Conservation (phyloP, 2,329 filamentous ascomycete genomes). For the Phyllosticta capitalensis region DNA sequence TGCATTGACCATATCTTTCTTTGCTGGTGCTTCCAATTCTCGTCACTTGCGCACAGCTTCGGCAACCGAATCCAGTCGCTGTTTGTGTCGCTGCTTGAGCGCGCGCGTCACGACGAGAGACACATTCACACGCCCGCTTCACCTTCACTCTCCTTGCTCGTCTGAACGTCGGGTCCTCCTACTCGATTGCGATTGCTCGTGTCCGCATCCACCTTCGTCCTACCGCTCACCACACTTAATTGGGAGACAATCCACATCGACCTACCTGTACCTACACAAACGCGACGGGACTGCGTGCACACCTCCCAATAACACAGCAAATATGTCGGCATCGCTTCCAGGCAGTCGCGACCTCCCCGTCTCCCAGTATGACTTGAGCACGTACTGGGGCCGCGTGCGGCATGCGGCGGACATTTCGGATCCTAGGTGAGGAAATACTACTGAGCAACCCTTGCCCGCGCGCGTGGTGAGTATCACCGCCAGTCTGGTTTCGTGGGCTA, state of each 20-base stretch:
- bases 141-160: no score
- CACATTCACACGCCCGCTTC: no score
- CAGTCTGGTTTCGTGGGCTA: not conserved
- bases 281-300: not conserved
- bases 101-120: no score
- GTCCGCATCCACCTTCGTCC: not conserved
- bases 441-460: not conserved
- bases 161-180: no score
- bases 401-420: conserved; percentile 87
- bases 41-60: no score
- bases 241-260: not conserved
- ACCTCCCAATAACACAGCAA: not conserved
- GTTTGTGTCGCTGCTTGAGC: no score
- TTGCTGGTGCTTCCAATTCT: no score
- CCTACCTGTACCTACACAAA: not conserved
- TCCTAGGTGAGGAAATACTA: conserved; percentile 64
- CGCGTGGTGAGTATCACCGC: conserved; percentile 31
- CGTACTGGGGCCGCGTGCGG: conserved; percentile 89
- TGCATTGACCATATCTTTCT: no score
- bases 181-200: no score
- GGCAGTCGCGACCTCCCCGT: conserved; percentile 72
- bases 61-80: no score
- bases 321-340: conserved; percentile 53
- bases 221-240: not conserved
- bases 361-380: conserved; percentile 85